Base-by-base conservation (phyloP, 352 stramenopile species). In the Poterioochromonas sp. region DNA sequence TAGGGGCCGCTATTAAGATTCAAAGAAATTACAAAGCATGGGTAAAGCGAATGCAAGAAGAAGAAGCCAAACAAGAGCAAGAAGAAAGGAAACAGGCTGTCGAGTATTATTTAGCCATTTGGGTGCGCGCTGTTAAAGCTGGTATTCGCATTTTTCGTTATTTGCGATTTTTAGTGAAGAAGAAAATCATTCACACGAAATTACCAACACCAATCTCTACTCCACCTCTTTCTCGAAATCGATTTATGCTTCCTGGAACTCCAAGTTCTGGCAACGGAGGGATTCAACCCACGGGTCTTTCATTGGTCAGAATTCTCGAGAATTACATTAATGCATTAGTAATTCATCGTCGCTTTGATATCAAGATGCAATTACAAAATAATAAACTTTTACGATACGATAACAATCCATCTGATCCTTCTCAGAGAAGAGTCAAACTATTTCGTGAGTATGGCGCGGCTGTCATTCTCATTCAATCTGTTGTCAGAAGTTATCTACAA, bases 111-210 rank as follows among this genome's bases (percentile, higher is more conserved):
- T 65, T 11, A 22, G n/a, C 26, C 11, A 22, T 32, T 39, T 11
- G 8, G 8, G 26, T 11, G 26, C 54, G 54, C 8, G 26, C 26
- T 32, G 54, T 65, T 15, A 11, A 29, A 39, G 5, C 26, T 35
- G 54, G 54, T 15, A 35, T 65, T 35, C 54, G 54, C n/a, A 39
- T 65, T 12, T 65, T 65, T 65, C 54, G 54, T 39, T 58, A 26
- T 15, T 58, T 58, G 15, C 47, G 47, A 65, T 39, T 15, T 12
- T 32, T 65, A 5, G 54, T 65, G 5, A 11, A 5, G 5, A 32
- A 15, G 5, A 58, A 58, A 58, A 15, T 15, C 26, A 26, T 26
- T 26, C 26, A 15, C 47, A 26, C 26, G 26, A 26, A 58, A 58
- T 26, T 58, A 26, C 47, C 47, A 26, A 26, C 26, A 26, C 15